Base-by-base conservation (phyloP, 257 asterid genomes). In the Gardenia jasminoides region DNA sequence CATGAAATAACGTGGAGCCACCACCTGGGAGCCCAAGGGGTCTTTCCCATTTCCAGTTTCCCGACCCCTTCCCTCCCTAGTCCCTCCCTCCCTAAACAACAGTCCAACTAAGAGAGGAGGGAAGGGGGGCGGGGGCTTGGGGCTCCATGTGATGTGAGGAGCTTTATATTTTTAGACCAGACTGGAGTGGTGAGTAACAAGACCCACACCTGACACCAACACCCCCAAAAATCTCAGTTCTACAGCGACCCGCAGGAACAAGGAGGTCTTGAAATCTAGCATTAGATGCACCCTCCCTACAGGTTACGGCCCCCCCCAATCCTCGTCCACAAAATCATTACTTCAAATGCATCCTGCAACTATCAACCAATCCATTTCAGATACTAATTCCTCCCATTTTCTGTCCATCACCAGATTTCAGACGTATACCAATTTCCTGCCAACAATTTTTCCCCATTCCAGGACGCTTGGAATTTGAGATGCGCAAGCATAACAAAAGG, bases 141-240 rank as follows among this genome's bases (percentile, higher is more conserved):
- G 76, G 39, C 76, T 80, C 93, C 91, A 89, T 88, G 95, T 86
- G 91, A 81, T 56, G 78, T 56, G 80, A 36, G 41, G 41, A 36
- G 41, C 41, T 88, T 88, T 84, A 83, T 83, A 83, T 87, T 87
- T 85, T 85, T 84, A 89, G 90, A 88, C 80, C 86, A 83, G 58
- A 72, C 81, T 84, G 71, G 70, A 66, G 80, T 85, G 80, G 28
- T 65, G 54, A 58, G 75, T 48, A 80, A 39, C 31, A 41, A 54
- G 76, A 61, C 83, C 79, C 69, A 80, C 85, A 81, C 74, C 76
- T 76, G 48, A 66, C 78, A 72, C 65, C 66, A 41, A 58, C 65
- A 58, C 54, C 44, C n/a, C 70, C 39, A 52, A 28, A 44, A 6
- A 20, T 80, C 67, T 22, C 48, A 19, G 20, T 33, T 16, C 68